Conservation (phyloP, 805 yeast species). For the Priceomyces haplophilus region DNA sequence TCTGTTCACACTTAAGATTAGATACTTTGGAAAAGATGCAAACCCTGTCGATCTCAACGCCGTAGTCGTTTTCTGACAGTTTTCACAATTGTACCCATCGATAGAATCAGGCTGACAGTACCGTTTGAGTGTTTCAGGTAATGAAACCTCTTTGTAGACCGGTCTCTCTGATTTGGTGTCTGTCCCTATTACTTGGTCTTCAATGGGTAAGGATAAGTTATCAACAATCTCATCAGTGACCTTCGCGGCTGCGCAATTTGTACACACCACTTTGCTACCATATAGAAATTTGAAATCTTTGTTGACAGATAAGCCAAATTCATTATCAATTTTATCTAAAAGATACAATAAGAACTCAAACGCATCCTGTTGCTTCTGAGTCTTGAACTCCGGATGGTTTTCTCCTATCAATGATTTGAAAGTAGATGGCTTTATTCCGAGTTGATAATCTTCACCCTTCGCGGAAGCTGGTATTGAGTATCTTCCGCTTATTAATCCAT, state of each 20-base stretch:
- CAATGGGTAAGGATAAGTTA: conserved; percentile 59
- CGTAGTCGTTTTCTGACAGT: conserved; percentile 43
- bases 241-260: conserved; percentile 58
- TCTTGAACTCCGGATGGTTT: conserved; percentile 76
- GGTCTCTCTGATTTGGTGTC: conserved; percentile 46
- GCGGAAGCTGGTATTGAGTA: conserved; percentile 57
- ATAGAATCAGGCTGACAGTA: conserved; percentile 51
- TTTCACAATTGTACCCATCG: conserved; percentile 59
- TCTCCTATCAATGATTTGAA: conserved; percentile 77
- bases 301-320: conserved; percentile 45
- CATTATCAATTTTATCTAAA: conserved; percentile 56
- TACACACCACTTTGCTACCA: conserved; percentile 61
- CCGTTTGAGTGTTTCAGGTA: conserved; percentile 47
- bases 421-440: conserved; percentile 72
- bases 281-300: conserved; percentile 60
- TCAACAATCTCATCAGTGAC: conserved; percentile 57
- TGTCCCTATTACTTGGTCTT: conserved; percentile 33
- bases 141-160: conserved; percentile 45
- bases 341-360: conserved; percentile 79
- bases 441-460: conserved; percentile 54
- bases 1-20: conserved; percentile 73
- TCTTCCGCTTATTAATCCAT: conserved; percentile 73
- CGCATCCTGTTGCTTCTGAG: conserved; percentile 93
- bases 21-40: conserved; percentile 62
- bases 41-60: conserved; percentile 46